Conservation (phyloP, 345 rosid genomes). For the Gossypioides kirkii region DNA sequence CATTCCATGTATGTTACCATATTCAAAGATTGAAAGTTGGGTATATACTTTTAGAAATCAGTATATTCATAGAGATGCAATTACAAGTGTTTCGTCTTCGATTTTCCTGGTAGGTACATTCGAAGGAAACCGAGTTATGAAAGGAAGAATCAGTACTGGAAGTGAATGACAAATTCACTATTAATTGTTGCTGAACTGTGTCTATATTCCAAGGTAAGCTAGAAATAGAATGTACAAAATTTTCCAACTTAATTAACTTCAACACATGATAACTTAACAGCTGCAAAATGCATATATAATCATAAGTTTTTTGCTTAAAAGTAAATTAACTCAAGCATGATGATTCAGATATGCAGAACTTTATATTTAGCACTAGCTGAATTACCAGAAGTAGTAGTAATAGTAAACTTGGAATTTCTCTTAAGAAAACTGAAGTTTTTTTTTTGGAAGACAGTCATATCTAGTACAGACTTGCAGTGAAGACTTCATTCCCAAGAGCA, state of each 20-base stretch:
- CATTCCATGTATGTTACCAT: background rate
- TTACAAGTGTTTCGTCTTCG: background rate
- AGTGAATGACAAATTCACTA: constrained; percentile 6
- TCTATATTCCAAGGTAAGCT: background rate
- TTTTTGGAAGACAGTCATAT: background rate
- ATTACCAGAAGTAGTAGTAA: background rate
- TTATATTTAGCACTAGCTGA: background rate
- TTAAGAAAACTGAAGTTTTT: background rate
- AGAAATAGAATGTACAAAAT: too few species aligned
- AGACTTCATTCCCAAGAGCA: constrained; percentile 12
- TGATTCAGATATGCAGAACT: background rate
- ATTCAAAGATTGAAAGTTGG: background rate
- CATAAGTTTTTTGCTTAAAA: background rate
- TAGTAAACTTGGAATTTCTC: background rate
- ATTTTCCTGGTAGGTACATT: constrained; percentile 26
- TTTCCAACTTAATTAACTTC: too few species aligned
- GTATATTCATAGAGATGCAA: too few species aligned
- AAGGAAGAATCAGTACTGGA: constrained; percentile 27
- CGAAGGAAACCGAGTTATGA: constrained; percentile 33
- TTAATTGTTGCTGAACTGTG: background rate
- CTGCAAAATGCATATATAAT: background rate
- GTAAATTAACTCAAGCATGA: background rate
- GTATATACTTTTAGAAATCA: too few species aligned
- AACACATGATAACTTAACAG: too few species aligned
- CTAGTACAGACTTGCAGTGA: background rate